Base-by-base conservation (phyloP, 805 yeast genomes). In the Nakazawaea wyomingensis region DNA sequence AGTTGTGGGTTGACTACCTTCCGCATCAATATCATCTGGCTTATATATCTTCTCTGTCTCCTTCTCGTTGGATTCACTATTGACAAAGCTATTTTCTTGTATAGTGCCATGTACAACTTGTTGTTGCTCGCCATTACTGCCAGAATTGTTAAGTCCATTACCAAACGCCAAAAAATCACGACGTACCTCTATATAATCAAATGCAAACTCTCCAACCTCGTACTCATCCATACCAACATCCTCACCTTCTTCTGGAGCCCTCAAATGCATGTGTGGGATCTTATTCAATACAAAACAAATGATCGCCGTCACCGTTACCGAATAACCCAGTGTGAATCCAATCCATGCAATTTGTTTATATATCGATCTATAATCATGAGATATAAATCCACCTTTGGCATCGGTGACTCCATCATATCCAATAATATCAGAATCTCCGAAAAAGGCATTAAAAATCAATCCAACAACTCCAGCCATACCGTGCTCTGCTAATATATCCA, bases 151-250 rank as follows among this genome's bases (percentile, higher is more conserved):
- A 16, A 7, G 7, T 30, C 13, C 13, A 19, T 26, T 24, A 5
- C 45, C 47, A 76, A 76, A 71, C 50, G 73, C 78, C 54, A 81
- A 73, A 62, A 82, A 91, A 66, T 90, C 96, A 61, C 98, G 78
- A 64, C 98, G 79, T 11, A 91, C 95, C 69, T 91, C 99, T 45
- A 91, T 96, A 59, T 89, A 91, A 64, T 91, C 98, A 62, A 91
- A 91, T n/a, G 98, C 98, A 65, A 90, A 91, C 65, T 91, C 99
- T 40, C 98, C 99, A 53, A 91, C 86, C 66, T 91, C 96, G 65
- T 88, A 96, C 62, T 90, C 97, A 62, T 91, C 99, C 68, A 90
- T 76, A 45, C 99, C 99, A 26, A 71, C 69, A 50, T 82, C 86
- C 62, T 91, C 99, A 18, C 83, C 96, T 27, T 82, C 81, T 61